phyloP scores from a whole-genome alignment of 2,329 filamentous ascomycete genomes.

The Coniochaeta sp. region DNA sequence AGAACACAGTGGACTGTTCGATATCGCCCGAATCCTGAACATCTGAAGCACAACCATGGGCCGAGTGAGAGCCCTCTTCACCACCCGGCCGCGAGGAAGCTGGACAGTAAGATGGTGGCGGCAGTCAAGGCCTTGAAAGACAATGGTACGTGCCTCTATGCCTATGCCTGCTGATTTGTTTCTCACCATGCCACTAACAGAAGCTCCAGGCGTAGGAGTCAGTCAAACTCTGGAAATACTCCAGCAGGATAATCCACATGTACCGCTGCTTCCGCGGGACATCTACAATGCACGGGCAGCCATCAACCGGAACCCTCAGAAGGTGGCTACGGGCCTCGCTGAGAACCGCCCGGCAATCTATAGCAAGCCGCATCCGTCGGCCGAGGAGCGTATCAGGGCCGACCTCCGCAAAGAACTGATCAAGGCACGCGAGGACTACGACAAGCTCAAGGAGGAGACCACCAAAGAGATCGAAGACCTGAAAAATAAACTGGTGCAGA shows the following conservation, averaged over 20 bases:
- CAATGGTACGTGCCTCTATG: constrained; percentile 39
- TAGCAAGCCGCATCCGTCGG: constrained; percentile 56
- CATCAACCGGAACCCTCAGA: constrained; percentile 58
- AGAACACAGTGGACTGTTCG: constrained; percentile 61
- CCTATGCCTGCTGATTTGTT: background rate
- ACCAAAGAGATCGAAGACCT: constrained; percentile 52
- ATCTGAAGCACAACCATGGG: constrained; percentile 57
- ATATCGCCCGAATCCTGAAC: constrained; percentile 52
- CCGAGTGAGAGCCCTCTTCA: constrained; percentile 61
- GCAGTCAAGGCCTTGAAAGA: constrained; percentile 61
- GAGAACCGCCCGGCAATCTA: constrained; percentile 59
- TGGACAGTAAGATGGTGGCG: constrained; percentile 62
- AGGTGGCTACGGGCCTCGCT: constrained; percentile 51
- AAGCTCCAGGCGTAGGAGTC: constrained; percentile 50
- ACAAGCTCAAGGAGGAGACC: constrained; percentile 47
- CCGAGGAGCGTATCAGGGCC: constrained; percentile 57
- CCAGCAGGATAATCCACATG: constrained; percentile 56
- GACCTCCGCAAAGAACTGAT: constrained; percentile 55
- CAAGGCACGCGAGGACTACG: constrained; percentile 48
- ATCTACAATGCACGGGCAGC: constrained; percentile 63
- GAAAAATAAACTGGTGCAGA: constrained; percentile 54
- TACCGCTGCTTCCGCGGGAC: constrained; percentile 55
- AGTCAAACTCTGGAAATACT: constrained; percentile 60
- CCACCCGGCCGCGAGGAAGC: constrained; percentile 57
- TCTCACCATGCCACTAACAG: constrained; percentile 6